These are phyloP conservation scores for Abelmoschus esculentus DNA, from an alignment of 345 rosid genomes.

Conservation along the genomic window DNA sequence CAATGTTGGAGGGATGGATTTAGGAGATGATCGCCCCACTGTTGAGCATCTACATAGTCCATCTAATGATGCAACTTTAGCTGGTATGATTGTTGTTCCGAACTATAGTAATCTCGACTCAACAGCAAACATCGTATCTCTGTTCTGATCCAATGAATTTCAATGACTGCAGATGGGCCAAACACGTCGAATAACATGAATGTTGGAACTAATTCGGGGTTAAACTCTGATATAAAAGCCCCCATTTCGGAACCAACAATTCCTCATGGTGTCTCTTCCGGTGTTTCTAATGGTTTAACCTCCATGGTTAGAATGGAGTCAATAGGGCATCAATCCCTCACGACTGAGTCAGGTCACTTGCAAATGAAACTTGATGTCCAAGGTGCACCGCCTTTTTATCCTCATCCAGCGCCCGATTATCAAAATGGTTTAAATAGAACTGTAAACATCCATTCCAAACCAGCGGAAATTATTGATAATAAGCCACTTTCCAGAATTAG, in stretches of 20 bases:
- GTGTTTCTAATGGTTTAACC: conserved; percentile 36
- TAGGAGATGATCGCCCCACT: conserved; percentile 37
- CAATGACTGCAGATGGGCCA: conserved; percentile 21
- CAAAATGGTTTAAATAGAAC: conserved; percentile 30
- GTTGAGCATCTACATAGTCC: conserved; percentile 28
- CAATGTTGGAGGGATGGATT: conserved; percentile 65
- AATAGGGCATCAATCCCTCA: conserved; percentile 23
- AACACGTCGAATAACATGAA: conserved; percentile 24
- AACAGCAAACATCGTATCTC: background rate
- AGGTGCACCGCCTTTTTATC: conserved; percentile 29
- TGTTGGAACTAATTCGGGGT: conserved; percentile 23
- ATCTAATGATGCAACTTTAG: conserved; percentile 23
- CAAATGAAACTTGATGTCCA: conserved; percentile 26
- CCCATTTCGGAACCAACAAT: conserved; percentile 24
- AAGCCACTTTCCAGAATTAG: conserved; percentile 24
- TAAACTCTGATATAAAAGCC: conserved; percentile 21
- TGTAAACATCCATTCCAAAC: conserved; percentile 25
- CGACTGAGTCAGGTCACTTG: conserved; percentile 19
- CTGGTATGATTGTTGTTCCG: conserved; percentile 29
- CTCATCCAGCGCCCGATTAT: conserved; percentile 46
- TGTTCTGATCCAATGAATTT: conserved; percentile 18
- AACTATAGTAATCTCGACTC: conserved; percentile 7
- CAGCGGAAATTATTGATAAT: conserved; percentile 31
- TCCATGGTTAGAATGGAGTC: conserved; percentile 37
- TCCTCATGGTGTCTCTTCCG: conserved; percentile 36